These are phyloP conservation scores for Talaromyces trachyspermus DNA, from an alignment of 495 filamentous ascomycete species.

Conservation along the genomic window DNA sequence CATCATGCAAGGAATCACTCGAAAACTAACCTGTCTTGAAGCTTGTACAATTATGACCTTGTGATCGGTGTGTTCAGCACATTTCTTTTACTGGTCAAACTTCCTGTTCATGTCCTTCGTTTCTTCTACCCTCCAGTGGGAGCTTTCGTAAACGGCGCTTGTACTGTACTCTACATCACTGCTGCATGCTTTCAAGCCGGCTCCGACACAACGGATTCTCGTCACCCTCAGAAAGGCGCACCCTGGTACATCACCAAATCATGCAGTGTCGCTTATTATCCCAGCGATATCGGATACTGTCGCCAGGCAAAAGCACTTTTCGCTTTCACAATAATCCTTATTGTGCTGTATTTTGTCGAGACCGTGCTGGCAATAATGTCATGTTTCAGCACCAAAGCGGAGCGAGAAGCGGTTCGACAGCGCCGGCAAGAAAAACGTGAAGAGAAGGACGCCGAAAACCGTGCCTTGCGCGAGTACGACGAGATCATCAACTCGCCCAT, in stretches of 20 bases:
- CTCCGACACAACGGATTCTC: conserved; percentile 69
- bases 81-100: conserved; percentile 47
- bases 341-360: conserved; percentile 50
- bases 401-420: conserved; percentile 26
- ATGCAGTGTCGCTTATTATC: conserved; percentile 56
- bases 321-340: conserved; percentile 59
- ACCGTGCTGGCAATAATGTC: conserved; percentile 51
- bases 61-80: conserved; percentile 67
- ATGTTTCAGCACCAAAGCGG: conserved; percentile 49
- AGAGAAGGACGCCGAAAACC: conserved; percentile 32
- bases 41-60: conserved; percentile 73
- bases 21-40: conserved; percentile 25
- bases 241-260: conserved; percentile 80
- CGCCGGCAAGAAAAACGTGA: conserved; percentile 32
- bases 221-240: conserved; percentile 56
- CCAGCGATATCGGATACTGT: conserved; percentile 58
- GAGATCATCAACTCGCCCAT: conserved; percentile 38
- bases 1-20: conserved; percentile 10
- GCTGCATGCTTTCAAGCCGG: conserved; percentile 69
- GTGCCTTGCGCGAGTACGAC: conserved; percentile 14
- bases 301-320: conserved; percentile 69
- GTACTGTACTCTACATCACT: conserved; percentile 58
- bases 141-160: conserved; percentile 46
- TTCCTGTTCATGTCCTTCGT: conserved; percentile 60
- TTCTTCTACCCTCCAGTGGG: conserved; percentile 65